phyloP scores from a whole-genome alignment of 495 filamentous ascomycete genomes.

The Geopyxis carbonaria region DNA sequence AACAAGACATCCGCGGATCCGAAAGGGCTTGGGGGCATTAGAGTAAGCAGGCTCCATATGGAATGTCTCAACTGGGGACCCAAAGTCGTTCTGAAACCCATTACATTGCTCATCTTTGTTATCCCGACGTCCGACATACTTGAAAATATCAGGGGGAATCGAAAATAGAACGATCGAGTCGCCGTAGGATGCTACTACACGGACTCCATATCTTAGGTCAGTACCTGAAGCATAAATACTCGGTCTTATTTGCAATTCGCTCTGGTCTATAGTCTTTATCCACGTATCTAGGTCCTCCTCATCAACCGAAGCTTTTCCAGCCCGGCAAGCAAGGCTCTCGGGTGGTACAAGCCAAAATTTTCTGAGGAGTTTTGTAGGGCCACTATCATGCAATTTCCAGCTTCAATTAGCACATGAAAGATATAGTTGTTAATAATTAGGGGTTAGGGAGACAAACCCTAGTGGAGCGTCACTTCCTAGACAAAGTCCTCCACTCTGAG shows the following conservation, averaged over 20 bases:
- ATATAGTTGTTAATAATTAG: conserved; percentile 21
- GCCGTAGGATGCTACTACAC: conserved; percentile 38
- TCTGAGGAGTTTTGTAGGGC: conserved; percentile 26
- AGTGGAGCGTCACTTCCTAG: conserved; percentile 51
- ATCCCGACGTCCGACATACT: conserved; percentile 17
- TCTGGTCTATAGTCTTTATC: not conserved
- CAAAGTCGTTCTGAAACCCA: not conserved
- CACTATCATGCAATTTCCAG: too few relatives aligned
- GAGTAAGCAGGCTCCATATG: conserved; percentile 5
- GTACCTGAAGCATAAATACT: conserved; percentile 41
- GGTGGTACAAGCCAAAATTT: conserved; percentile 33
- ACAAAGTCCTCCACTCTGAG: conserved; percentile 40
- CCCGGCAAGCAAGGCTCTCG: conserved; percentile 1
- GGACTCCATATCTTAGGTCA: conserved; percentile 43
- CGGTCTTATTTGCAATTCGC: conserved; percentile 19
- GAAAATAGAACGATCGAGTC: conserved; percentile 40
- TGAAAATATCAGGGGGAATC: conserved; percentile 44
- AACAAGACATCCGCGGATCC: conserved; percentile 27
- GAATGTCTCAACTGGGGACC: not conserved
- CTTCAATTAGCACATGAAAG: too few relatives aligned
- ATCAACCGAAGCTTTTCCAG: too few relatives aligned
- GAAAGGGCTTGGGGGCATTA: conserved; percentile 19
- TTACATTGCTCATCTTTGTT: conserved; percentile 14
- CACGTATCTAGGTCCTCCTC: conserved; percentile 2
- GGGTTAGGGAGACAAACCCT: conserved; percentile 29